These are phyloP conservation scores for Debaryomyces subglobosus DNA, from an alignment of 1,139 yeast species.

Conservation along the genomic window DNA sequence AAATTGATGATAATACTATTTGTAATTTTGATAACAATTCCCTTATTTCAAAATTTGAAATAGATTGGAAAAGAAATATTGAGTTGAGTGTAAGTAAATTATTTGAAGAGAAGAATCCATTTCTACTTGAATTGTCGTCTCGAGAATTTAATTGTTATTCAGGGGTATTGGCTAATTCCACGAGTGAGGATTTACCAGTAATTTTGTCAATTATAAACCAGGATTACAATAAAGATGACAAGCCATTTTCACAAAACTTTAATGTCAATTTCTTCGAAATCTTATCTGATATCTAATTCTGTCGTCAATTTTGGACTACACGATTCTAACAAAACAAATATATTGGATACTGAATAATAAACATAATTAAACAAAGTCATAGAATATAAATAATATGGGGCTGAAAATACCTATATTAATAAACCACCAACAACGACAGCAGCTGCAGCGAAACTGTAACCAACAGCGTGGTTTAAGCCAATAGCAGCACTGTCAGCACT, in stretches of 20 bases:
- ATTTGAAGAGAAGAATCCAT: slow-evolving; percentile 9
- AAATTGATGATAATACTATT: background rate
- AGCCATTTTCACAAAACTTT: slow-evolving; percentile 5
- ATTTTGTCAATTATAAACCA: slow-evolving; percentile 29
- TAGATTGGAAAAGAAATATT: slow-evolving; percentile 19
- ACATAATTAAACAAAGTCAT: background rate
- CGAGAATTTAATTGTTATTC: slow-evolving; percentile 24
- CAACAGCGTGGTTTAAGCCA: slow-evolving; percentile 15
- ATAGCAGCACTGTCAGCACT: slow-evolving; percentile 11
- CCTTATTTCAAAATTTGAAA: background rate
- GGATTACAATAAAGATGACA: background rate
- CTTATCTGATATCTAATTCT: background rate
- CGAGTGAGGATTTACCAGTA: slow-evolving; percentile 24
- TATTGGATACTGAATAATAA: background rate
- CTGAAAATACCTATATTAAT: slow-evolving; percentile 20
- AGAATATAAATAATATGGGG: slow-evolving; percentile 1
- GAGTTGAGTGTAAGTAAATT: slow-evolving; percentile 14
- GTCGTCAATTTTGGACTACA: background rate
- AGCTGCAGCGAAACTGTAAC: slow-evolving; percentile 24
- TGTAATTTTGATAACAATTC: background rate
- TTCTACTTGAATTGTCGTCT: slow-evolving; percentile 14
- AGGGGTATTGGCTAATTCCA: slow-evolving; percentile 18
- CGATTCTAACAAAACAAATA: background rate
- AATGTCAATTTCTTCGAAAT: slow-evolving; percentile 10
- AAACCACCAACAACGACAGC: slow-evolving; percentile 30